Evolutionary conservation across 345 rosid species (phyloP), one percentile per base, ranked within the genome.

Genomic region (Eucalyptus cloeziana): DNA sequence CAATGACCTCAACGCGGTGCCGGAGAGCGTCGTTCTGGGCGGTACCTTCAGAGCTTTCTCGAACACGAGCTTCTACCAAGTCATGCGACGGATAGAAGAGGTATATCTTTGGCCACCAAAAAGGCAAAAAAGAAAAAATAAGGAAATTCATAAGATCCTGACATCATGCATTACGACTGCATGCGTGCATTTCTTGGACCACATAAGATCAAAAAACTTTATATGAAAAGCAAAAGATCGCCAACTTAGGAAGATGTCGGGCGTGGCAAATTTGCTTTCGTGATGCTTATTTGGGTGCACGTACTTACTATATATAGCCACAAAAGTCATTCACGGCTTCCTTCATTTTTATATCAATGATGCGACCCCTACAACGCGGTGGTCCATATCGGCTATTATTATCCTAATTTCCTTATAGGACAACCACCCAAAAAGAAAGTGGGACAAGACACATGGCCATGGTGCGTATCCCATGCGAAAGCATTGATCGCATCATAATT

Each of bases 11-110:
- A 94, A 94, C 87, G 86, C 86, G 71, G 89, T 81, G 64, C 96
- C 99, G 6, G 95, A 94, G 13, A 89, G 69, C 5, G 97, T 96
- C n/a, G 93, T 94, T 2, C 92, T 97, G 6, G 93, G 96, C 33
- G 99, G 99, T 13, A 96, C 99, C 12, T 94, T 94, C 87, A 94
- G 99, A 91, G 98, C 98, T 13, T 97, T 97, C 90, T 95, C 98
- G 71, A 95, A 95, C 89, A 40, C 95, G 69, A 97, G 93, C 90
- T 94, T 97, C 90, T 93, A 97, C 87, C 94, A 92, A 88, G 95
- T 97, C 54, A 94, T 90, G 24, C 94, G 87, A 62, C 93, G 99
- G 89, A 96, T 96, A 87, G 89, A 92, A 87, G 97, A 97, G 97
- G 99, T 95, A 22, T 87, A 22, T 31, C 4, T 76, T 19, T 21